Percentiles rank a stretch among this genome's conserved stretches.
Conservation (phyloP, 768 basidiomycete genomes). For the Leccinum disarticulatum region DNA sequence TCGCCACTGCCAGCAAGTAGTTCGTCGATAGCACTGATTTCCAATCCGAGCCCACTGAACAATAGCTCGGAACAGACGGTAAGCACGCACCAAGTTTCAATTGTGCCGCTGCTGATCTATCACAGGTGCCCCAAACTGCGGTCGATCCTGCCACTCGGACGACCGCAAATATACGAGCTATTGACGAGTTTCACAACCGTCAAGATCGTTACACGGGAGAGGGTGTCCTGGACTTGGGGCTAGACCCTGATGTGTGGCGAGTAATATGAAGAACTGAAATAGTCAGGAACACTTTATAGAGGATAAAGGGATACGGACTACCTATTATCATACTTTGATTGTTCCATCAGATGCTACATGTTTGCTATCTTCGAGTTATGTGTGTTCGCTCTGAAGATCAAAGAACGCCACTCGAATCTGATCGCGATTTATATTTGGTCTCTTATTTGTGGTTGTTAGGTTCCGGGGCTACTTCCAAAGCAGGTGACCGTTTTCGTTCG, state of each 20-base stretch:
- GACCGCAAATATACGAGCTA: background rate
- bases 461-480: conserved; percentile 6
- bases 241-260: background rate
- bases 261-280: background rate
- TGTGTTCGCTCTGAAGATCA: background rate
- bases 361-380: background rate
- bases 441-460: conserved; percentile 19
- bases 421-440: background rate
- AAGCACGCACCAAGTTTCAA: background rate
- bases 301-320: background rate
- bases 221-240: conserved; percentile 12
- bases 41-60: conserved; percentile 8
- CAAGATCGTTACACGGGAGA: conserved; percentile 16
- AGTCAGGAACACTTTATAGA: background rate
- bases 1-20: background rate
- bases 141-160: background rate
- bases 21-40: background rate
- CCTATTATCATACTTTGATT: background rate
- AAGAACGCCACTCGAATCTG: background rate
- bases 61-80: conserved; percentile 10
- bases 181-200: conserved; percentile 8
- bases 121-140: conserved; percentile 1
- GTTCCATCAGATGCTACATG: too few species aligned
- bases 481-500: conserved; percentile 20
- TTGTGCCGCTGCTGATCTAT: background rate